Percentiles rank a stretch among this genome's conserved stretches.
Conservation (phyloP, 495 filamentous ascomycete genomes). For the Annulohypoxylon maeteangense region DNA sequence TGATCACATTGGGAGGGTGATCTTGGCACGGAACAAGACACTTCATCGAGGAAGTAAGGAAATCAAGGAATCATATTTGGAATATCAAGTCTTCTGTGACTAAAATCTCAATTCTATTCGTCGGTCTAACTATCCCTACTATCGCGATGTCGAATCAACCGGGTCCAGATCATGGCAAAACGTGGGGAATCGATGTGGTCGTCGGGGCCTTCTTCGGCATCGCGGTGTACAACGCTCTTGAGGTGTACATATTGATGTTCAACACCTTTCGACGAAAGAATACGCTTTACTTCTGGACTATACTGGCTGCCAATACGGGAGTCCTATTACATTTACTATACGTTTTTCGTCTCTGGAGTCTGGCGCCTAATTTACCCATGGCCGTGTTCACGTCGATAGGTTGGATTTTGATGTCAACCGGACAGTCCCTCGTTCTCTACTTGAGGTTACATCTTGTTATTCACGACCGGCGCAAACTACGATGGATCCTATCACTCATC, state of each 20-base stretch:
- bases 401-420: constrained; percentile 73
- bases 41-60: neutral
- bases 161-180: neutral
- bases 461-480: constrained; percentile 58
- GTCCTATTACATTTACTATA: constrained; percentile 66
- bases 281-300: constrained; percentile 58
- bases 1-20: neutral
- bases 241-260: constrained; percentile 60
- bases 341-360: constrained; percentile 59
- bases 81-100: too few relatives aligned
- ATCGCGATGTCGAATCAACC: neutral
- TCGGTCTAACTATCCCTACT: neutral
- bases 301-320: constrained; percentile 58
- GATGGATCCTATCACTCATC: constrained; percentile 67
- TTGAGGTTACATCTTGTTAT: constrained; percentile 70
- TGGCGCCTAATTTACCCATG: constrained; percentile 50
- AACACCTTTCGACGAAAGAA: constrained; percentile 52
- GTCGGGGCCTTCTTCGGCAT: constrained; percentile 46
- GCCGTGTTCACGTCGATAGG: constrained; percentile 59
- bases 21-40: neutral
- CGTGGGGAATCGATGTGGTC: constrained; percentile 3
- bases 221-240: constrained; percentile 54
- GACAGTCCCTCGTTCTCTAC: constrained; percentile 73
- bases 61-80: neutral
- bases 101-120: neutral